These are phyloP conservation scores for Kodamaea restingae DNA, from an alignment of 805 yeast genomes.

Conservation along the genomic window DNA sequence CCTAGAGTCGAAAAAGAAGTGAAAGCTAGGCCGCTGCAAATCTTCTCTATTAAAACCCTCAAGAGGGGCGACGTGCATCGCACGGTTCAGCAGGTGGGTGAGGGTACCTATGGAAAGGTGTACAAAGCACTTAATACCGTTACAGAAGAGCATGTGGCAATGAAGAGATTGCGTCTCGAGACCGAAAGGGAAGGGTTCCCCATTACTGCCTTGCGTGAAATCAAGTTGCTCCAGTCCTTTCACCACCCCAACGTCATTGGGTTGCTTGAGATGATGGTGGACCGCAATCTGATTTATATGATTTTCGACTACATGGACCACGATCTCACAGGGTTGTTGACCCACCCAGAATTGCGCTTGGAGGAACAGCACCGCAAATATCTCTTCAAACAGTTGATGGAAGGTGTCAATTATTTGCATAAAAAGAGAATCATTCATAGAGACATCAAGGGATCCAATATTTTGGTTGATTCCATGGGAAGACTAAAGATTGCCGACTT, in stretches of 20 bases:
- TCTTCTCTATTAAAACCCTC: constrained; percentile 28
- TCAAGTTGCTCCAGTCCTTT: constrained; percentile 75
- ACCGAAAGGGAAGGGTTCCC: constrained; percentile 93
- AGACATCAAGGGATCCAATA: constrained; percentile 79
- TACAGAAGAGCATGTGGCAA: constrained; percentile 74
- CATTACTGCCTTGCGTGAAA: constrained; percentile 90
- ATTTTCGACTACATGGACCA: constrained; percentile 91
- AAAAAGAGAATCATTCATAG: constrained; percentile 66
- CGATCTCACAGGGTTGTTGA: constrained; percentile 82
- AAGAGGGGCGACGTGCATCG: constrained; percentile 49
- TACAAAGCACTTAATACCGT: constrained; percentile 74
- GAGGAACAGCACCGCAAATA: constrained; percentile 63
- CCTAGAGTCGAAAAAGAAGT: not conserved
- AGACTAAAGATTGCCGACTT: constrained; percentile 72
- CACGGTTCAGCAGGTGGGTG: constrained; percentile 89
- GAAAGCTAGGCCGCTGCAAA: constrained; percentile 20
- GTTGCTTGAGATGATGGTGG: constrained; percentile 85
- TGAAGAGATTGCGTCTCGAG: constrained; percentile 80
- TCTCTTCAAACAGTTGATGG: constrained; percentile 59
- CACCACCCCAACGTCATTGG: constrained; percentile 81
- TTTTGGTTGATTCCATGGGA: constrained; percentile 61
- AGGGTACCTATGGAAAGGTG: constrained; percentile 97
- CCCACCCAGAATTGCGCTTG: constrained; percentile 66
- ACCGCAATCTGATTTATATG: constrained; percentile 72
- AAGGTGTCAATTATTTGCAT: constrained; percentile 69